Conservation (phyloP, 768 basidiomycete genomes). For the Xerocomellus amylosporus region DNA sequence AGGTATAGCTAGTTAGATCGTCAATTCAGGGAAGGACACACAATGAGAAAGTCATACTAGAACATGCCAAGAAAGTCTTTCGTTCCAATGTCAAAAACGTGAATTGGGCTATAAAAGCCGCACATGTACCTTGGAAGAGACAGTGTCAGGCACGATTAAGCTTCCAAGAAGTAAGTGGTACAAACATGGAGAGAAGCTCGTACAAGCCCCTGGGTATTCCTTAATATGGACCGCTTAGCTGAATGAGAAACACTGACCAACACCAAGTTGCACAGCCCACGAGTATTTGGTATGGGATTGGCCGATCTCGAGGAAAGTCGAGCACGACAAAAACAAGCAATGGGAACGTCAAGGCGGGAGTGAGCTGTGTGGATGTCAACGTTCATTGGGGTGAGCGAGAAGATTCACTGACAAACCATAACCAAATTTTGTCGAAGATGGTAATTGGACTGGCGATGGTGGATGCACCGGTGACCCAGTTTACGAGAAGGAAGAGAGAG, state of each 20-base stretch:
- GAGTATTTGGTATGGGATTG: conserved; percentile 58
- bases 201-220: conserved; percentile 49
- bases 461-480: conserved; percentile 62
- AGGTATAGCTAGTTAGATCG: conserved; percentile 24
- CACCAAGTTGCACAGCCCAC: conserved; percentile 59
- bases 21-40: conserved; percentile 2
- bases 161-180: not conserved
- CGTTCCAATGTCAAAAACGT: conserved; percentile 40
- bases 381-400: conserved; percentile 2
- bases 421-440: conserved; percentile 57
- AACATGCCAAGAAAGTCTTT: conserved; percentile 41
- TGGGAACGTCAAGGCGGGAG: conserved; percentile 59
- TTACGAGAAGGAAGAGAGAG: conserved; percentile 59
- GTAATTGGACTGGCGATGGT: conserved; percentile 46
- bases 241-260: conserved; percentile 43
- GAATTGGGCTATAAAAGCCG: conserved; percentile 37
- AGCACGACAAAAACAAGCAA: conserved; percentile 63
- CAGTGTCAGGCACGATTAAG: conserved; percentile 8
- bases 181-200: conserved; percentile 50
- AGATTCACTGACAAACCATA: conserved; percentile 47
- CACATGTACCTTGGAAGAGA: conserved; percentile 39
- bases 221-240: conserved; percentile 10
- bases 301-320: conserved; percentile 67
- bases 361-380: conserved; percentile 37
- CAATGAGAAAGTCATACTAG: conserved; percentile 23